Evolutionary conservation across 2,329 filamentous ascomycete species (phyloP), one percentile per base, ranked within the genome.

Genomic region (Parastagonospora nodorum): DNA sequence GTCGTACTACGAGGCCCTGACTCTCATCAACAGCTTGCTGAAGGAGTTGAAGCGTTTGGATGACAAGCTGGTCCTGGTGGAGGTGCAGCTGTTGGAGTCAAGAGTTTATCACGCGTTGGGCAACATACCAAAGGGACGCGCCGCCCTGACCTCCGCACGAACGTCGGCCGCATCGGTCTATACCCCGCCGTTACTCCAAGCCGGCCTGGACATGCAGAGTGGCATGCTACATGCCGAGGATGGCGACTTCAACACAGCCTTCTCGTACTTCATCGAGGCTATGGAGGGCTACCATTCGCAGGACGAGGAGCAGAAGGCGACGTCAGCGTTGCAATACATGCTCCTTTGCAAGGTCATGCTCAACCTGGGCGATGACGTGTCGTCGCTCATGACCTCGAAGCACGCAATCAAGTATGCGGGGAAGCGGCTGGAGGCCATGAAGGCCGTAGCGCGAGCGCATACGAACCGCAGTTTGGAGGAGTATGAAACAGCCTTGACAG

Each of bases 261-360:
- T 89, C 77, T 97, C 92, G 42, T 99, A 99, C 82, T 99, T 99
- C 77, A 97, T 99, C 75, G 94, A 99, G 79, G 94, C 95, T 2
- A 86, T 99, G 58, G 94, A 99, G 73, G 94, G 94, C 53, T 99
- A 97, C 77, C 91, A 94, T 77, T 88, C 88, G 40, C 92, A 96
- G 74, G 94, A 99, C 63, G 92, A 96, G 72, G 80, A 87, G 33
- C 79, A 83, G 58, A 92, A 92, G 77, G 94, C 95, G n/a, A 95
- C 93, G n/a, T 90, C 93, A 10, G 92, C 94, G 9, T 82, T 99
- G 60, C 94, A 99, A 80, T 99, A 99, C 82, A 99, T 99, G 94
- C 85, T 99, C 47, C 87, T 99, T 31, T 97, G 94, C 86, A 99
- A 99, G 82, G 94, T 99, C 75, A 99, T 99, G 95, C 84, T 99